Evolutionary conservation across 2,329 filamentous ascomycete genomes (phyloP), one percentile per base, ranked within the genome.

Genomic region (Penicillium sp.): DNA sequence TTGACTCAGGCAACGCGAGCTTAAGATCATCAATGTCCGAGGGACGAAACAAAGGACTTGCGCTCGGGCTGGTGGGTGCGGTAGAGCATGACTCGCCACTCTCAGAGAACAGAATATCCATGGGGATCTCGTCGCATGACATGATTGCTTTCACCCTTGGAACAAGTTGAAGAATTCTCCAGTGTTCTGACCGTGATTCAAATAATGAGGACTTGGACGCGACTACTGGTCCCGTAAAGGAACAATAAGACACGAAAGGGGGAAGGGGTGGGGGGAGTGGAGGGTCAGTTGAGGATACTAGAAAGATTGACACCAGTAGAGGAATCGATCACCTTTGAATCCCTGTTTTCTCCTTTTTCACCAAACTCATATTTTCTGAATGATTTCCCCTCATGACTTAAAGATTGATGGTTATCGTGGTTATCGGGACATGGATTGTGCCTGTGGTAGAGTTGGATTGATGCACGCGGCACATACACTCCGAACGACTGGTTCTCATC

Each of bases 1-100:
- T 52, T 54, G 52, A 54, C 45, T 52, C 48, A 55, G 52, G 49
- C 49, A 58, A 54, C 21, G 56, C 57, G 39, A 65, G 52, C 10
- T 58, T 58, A 13, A 60, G 55, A 24, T 69, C 63, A 22, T 69
- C 66, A 16, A 57, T 55, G 24, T 62, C 60, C 19, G 66, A 64
- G 10, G 68, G 61, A 35, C 62, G 58, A 53, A 69, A 66, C 37
- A 68, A 26, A 7, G 68, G 68, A 53, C 68, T 70, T n/a, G 65
- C 65, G 19, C 63, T 63, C 4, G 68, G 65, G 16, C 65, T 71
- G 13, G 68, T 70, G 9, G 66, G 66, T 22, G 59, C 59, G 4
- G 68, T 69, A 1, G 65, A 68, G 51, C 60, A 62, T 45, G 58
- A 61, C 19, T 56, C 49, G 43, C 65, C 65, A 45, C 62, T 59